These are phyloP conservation scores for Zygoascus tannicola DNA, from an alignment of 805 yeast genomes.

Conservation along the genomic window DNA sequence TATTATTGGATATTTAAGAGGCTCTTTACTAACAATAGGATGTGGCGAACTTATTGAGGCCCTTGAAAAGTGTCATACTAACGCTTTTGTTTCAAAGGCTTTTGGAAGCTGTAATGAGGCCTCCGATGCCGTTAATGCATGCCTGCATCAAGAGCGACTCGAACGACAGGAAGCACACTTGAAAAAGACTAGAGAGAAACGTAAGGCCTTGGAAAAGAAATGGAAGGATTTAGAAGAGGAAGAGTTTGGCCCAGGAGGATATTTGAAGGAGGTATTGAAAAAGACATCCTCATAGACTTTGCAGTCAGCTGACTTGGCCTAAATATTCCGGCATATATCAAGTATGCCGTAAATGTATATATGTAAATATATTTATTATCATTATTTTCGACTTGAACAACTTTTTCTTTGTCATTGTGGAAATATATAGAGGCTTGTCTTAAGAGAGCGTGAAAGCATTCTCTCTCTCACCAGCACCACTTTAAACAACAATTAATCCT, in stretches of 20 bases:
- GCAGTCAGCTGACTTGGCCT: too few relatives aligned
- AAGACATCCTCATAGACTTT: background rate
- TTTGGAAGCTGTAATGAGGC: slow-evolving; percentile 79
- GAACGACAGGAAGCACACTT: slow-evolving; percentile 42
- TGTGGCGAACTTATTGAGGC: slow-evolving; percentile 81
- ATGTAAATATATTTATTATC: too few relatives aligned
- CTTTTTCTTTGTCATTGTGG: too few relatives aligned
- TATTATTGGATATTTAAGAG: background rate
- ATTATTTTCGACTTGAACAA: too few relatives aligned
- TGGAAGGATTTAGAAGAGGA: slow-evolving; percentile 65
- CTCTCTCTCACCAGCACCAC: too few relatives aligned
- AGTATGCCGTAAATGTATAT: too few relatives aligned
- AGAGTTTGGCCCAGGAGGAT: slow-evolving; percentile 65
- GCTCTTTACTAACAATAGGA: slow-evolving; percentile 28
- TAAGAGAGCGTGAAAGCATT: too few relatives aligned
- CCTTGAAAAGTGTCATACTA: slow-evolving; percentile 75
- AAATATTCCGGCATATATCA: too few relatives aligned
- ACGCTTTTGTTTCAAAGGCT: slow-evolving; percentile 54
- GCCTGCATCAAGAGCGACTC: slow-evolving; percentile 75
- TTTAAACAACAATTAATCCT: slow-evolving; percentile 80
- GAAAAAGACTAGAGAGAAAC: slow-evolving; percentile 45
- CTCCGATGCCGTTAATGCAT: slow-evolving; percentile 66
- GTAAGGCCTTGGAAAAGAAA: slow-evolving; percentile 43
- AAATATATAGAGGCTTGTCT: too few relatives aligned
- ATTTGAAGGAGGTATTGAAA: slow-evolving; percentile 30